A percentile compares a stretch with the other conserved stretches of the same genome.
These are phyloP conservation scores for Polygonum maritimum DNA, from an alignment of 148 eudicot species.

Conservation along the genomic window DNA sequence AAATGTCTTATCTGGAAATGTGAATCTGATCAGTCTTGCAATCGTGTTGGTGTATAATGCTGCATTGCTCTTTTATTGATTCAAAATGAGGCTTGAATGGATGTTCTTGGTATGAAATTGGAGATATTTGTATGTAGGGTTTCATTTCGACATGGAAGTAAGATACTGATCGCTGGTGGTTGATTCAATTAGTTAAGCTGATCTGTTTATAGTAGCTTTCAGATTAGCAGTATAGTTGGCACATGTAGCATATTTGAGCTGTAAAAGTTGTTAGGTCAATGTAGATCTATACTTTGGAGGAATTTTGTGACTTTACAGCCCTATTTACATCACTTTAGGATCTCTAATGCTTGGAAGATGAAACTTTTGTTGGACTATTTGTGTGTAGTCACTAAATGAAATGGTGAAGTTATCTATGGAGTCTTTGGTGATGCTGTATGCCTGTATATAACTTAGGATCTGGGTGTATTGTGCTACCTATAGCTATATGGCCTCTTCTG, in stretches of 20 bases:
- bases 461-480: too few species aligned
- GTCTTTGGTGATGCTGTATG: background rate
- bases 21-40: too few species aligned
- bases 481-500: too few species aligned
- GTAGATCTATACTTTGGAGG: constrained; percentile 17
- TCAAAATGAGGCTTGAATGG: too few species aligned
- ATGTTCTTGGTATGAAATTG: too few species aligned
- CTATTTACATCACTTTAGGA: background rate
- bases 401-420: background rate
- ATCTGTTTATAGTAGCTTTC: background rate
- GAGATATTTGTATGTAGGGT: too few species aligned
- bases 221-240: background rate
- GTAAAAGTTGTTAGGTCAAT: constrained; percentile 36
- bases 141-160: too few species aligned
- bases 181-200: too few species aligned
- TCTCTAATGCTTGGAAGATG: background rate
- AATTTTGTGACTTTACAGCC: background rate
- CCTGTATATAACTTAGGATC: too few species aligned
- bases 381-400: background rate
- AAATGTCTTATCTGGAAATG: too few species aligned
- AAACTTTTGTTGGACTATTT: background rate
- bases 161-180: too few species aligned
- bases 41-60: background rate
- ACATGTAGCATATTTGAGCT: background rate
- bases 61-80: too few species aligned